Conservation (phyloP, 2,329 filamentous ascomycete species). For the Diaporthe sp. region DNA sequence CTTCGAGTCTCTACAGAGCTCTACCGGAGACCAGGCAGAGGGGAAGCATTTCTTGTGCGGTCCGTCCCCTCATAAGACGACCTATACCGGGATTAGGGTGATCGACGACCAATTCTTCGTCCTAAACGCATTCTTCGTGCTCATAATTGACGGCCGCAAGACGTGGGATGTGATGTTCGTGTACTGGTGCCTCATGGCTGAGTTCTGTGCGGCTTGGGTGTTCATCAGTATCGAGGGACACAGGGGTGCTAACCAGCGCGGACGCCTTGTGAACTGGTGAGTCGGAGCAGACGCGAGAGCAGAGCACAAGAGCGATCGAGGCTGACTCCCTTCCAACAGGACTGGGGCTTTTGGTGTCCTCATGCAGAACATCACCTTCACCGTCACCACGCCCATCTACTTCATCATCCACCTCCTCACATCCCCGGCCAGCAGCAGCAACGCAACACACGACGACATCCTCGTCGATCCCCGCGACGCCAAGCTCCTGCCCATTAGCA, state of each 20-base stretch:
- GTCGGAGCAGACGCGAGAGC: not conserved
- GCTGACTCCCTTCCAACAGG: conserved; percentile 30
- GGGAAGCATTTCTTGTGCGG: conserved; percentile 36
- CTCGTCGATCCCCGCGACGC: conserved; percentile 19
- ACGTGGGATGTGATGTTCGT: conserved; percentile 37
- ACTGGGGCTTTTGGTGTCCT: conserved; percentile 42
- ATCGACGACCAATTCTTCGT: conserved; percentile 36
- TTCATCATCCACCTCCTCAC: conserved; percentile 43
- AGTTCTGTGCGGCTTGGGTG: conserved; percentile 41
- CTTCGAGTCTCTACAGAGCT: conserved; percentile 12
- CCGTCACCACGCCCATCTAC: conserved; percentile 42
- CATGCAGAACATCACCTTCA: conserved; percentile 42
- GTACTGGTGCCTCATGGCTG: conserved; percentile 41
- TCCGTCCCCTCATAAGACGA: conserved; percentile 35
- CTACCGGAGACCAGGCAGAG: not conserved
- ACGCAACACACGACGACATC: not conserved
- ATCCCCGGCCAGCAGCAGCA: conserved; percentile 35
- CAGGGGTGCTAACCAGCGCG: conserved; percentile 39
- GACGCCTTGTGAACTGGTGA: conserved; percentile 43
- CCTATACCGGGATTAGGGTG: conserved; percentile 37
- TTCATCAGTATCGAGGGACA: conserved; percentile 43
- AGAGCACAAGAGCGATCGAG: not conserved
- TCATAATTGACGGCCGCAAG: conserved; percentile 38
- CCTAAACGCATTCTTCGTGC: conserved; percentile 40
- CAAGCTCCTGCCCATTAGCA: conserved; percentile 54